Conservation (phyloP, 225 moss, liverwort and hornwort species). For the Straminergon stramineum region DNA sequence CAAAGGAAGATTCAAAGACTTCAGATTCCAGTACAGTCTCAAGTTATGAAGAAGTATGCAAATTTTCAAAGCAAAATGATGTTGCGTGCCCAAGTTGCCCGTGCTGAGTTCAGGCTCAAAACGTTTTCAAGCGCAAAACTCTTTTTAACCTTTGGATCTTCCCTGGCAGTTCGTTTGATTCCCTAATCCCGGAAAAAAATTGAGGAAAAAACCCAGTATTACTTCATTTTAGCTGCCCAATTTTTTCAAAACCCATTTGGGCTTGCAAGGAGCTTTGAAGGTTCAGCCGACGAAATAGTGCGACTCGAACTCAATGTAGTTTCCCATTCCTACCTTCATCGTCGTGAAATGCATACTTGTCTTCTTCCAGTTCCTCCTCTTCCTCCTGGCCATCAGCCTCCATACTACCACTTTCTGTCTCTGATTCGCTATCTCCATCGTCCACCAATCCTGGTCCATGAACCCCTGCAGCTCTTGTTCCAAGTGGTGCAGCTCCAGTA, state of each 20-base stretch:
- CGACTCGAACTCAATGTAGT: not conserved
- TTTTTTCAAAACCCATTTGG: not conserved
- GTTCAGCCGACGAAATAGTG: not conserved
- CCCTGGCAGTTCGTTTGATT: not conserved
- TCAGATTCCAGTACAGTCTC: not conserved
- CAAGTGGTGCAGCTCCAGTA: constrained; percentile 38
- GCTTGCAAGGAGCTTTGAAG: not conserved
- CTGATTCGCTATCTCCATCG: constrained; percentile 87
- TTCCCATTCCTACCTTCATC: constrained; percentile 55
- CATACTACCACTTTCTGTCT: constrained; percentile 95
- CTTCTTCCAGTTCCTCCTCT: constrained; percentile 95
- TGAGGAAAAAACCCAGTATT: not conserved
- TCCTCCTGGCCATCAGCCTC: constrained; percentile 95
- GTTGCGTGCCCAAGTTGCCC: not conserved
- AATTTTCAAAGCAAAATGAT: not conserved
- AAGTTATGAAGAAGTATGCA: not conserved
- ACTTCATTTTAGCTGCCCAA: not conserved
- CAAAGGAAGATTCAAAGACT: not conserved
- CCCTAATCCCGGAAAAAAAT: not conserved
- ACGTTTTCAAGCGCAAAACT: not conserved
- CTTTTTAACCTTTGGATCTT: not conserved
- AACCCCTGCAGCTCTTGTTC: constrained; percentile 42
- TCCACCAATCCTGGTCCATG: constrained; percentile 59
- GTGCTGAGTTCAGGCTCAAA: not conserved
- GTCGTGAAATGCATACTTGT: constrained; percentile 82